Evolutionary conservation across 768 basidiomycete species (phyloP), one percentile per base, ranked within the genome.

Genomic region (Xanthoconium purpureum): DNA sequence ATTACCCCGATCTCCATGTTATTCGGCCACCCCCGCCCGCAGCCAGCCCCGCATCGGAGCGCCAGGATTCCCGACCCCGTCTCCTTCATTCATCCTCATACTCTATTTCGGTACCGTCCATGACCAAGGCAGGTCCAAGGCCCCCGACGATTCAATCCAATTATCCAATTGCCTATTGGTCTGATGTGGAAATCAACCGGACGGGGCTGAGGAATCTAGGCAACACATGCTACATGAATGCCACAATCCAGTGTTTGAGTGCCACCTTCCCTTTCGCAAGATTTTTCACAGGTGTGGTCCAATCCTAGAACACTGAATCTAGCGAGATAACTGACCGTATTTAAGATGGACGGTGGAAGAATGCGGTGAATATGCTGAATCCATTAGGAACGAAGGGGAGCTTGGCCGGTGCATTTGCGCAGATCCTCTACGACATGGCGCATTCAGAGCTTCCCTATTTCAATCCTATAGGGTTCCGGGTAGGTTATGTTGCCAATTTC

Each of bases 151-250:
- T 91, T 59, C 72, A 73, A 30, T 85, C 83, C n/a, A 84, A 88
- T 45, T 94, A 90, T 67, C 88, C 90, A 5, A 85, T 93, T 20
- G 78, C 78, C 6, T 95, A 89, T 70, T 98, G 94, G 94, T 73
- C 79, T 14, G 91, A 94, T 67, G 77, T 84, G 39, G 82, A 87
- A 58, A 84, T 94, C 52, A 88, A 87, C 24, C 85, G 84, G 18
- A 84, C 87, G 0, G 96, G 96, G 5, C 71, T 99, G 68, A 95
- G 95, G 81, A 99, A 99, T 69, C 68, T 98, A 57, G 88, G 90
- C 17, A 98, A 98, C 70, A 99, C 97, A 9, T 99, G 97, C 71
- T 99, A 98, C 69, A 98, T 98, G 94, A 98, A 98, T 70, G 91
- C 97, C 32, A 94, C 94, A 7, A 84, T 99, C 15, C 97, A 99